A percentile compares a stretch with the other conserved stretches of the same genome.
Conservation (phyloP, 2,329 filamentous ascomycete species). For the Diaporthe batatas region DNA sequence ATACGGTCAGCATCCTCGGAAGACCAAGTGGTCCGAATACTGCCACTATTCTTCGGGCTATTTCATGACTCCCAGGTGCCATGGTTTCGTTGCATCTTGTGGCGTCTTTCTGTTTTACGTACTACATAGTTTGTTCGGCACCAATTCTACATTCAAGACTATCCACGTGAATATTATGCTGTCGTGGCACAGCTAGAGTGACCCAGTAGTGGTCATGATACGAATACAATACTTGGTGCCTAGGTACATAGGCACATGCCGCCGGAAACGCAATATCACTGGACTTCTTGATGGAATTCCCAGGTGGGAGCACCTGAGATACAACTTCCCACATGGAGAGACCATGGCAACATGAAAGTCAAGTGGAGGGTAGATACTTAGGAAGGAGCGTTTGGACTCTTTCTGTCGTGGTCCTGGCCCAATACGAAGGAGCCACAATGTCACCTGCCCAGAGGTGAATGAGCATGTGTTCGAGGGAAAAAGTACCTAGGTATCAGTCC, state of each 20-base stretch:
- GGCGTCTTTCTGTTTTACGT: background rate
- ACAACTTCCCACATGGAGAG: conserved; percentile 13
- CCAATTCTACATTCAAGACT: conserved; percentile 9
- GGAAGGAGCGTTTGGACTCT: background rate
- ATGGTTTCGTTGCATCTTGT: conserved; percentile 5
- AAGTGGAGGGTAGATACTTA: background rate
- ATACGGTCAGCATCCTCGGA: background rate
- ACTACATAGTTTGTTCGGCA: conserved; percentile 5
- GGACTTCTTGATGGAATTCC: background rate
- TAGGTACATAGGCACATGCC: conserved; percentile 3
- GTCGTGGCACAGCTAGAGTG: conserved; percentile 10
- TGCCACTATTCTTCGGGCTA: conserved; percentile 4
- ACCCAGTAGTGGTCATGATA: conserved; percentile 1
- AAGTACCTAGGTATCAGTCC: background rate
- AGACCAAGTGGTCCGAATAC: conserved; percentile 10
- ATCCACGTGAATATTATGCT: background rate
- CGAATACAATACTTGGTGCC: conserved; percentile 13
- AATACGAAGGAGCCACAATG: conserved; percentile 17
- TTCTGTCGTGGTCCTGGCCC: background rate
- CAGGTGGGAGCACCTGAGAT: conserved; percentile 17
- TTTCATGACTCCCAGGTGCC: background rate
- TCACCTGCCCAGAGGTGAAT: conserved; percentile 5
- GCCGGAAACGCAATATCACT: conserved; percentile 8
- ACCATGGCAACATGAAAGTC: conserved; percentile 6
- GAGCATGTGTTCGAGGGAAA: conserved; percentile 1